A percentile compares a stretch with the other conserved stretches of the same genome.
Conservation (phyloP, 805 yeast genomes). For the Saturnispora sekii region DNA sequence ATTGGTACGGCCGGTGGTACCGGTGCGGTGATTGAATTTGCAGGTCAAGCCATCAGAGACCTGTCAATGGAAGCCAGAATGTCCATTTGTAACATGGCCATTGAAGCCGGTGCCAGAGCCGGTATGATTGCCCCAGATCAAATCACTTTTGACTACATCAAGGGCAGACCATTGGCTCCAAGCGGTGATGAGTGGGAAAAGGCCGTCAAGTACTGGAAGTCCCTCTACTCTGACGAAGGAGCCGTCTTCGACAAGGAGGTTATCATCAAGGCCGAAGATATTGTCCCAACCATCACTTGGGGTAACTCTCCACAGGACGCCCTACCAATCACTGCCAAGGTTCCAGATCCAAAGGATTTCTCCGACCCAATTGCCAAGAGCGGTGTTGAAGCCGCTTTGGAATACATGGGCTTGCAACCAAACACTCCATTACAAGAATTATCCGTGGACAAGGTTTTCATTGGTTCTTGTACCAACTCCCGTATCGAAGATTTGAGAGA, state of each 20-base stretch:
- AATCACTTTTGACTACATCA: conserved; percentile 74
- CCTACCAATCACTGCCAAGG: conserved; percentile 79
- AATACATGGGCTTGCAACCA: conserved; percentile 85
- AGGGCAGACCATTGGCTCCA: conserved; percentile 94
- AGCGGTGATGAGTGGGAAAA: conserved; percentile 91
- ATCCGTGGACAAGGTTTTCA: conserved; percentile 83
- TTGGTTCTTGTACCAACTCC: conserved; percentile 97
- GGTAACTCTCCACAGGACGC: conserved; percentile 99
- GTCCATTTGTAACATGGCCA: conserved; percentile 99
- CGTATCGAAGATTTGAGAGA: conserved; percentile 95
- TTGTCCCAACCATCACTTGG: conserved; percentile 97
- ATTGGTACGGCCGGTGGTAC: conserved; percentile 99
- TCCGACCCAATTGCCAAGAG: conserved; percentile 65
- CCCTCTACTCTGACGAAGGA: conserved; percentile 80
- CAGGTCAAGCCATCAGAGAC: conserved; percentile 86
- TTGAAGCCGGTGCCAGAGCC: conserved; percentile 98
- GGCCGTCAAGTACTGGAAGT: conserved; percentile 85
- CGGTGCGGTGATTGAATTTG: conserved; percentile 92
- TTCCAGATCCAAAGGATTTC: conserved; percentile 80
- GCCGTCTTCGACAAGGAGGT: conserved; percentile 85
- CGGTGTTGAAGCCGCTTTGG: conserved; percentile 85
- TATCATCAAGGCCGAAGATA: conserved; percentile 69
- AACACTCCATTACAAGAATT: conserved; percentile 72
- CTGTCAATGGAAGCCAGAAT: conserved; percentile 96
- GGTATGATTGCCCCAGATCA: conserved; percentile 98